Base-by-base conservation (phyloP, 805 yeast species). In the Ogataea henricii region DNA sequence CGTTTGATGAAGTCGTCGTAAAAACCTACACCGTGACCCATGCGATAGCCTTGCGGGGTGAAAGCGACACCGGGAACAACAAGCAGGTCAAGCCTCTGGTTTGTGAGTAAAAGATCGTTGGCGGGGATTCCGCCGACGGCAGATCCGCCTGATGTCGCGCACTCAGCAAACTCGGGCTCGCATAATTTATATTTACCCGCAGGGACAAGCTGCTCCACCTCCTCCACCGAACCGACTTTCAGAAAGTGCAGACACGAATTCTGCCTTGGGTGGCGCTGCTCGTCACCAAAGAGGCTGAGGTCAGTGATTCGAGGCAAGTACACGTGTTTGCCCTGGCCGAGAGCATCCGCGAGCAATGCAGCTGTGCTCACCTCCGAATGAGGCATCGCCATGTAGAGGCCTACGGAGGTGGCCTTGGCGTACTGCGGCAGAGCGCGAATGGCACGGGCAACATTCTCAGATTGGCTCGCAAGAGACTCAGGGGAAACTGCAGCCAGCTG, bases 11-110 rank as follows among this genome's bases (percentile, higher is more conserved):
- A 87, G 57, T 85, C 89, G 63, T 92, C 99, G 64, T 94, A 92
- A 64, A 80, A 90, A 0, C 97, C 99, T 4, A 84, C 92, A 1
- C 99, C 99, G 63, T 89, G 96, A 1, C 99, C 99, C 45, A 92
- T 63, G 45, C 99, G 64, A 26, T 54, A 48, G 14, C 72, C 66
- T 1, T 49, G 48, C 4, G 22, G 54, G 1, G 87, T 77, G 64
- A 88, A 91, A 1, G 88, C 96, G 1, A 92, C 84, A 0, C 96
- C 97, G 0, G 98, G 98, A 0, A 92, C 73, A 6, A 92, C 66
- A 6, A 92, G 69, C 8, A 92, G 57, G 56, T 92, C 97, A 18
- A 92, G 66, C 25, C 42, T 46, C 4, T 41, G 41, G 8, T 37
- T 38, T 4, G 39, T 43, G 9, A 30, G 10, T 6, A 60, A 48